phyloP scores from a whole-genome alignment of 1,139 yeast genomes.

The Candida gigantensis region DNA sequence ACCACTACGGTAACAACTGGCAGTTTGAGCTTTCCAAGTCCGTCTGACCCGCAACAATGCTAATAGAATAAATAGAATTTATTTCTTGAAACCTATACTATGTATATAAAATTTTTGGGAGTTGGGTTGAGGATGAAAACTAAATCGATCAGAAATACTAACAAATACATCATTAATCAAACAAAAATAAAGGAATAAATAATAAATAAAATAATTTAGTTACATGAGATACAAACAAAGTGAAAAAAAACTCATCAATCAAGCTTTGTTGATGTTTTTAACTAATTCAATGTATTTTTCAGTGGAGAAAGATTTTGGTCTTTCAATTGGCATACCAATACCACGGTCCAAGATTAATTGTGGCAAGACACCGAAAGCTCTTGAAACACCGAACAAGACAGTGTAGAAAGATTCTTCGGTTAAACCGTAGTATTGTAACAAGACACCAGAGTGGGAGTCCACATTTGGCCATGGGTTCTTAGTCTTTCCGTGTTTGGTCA shows the following conservation, averaged over 20 bases:
- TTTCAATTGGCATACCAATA: conserved; percentile 92
- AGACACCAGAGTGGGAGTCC: conserved; percentile 96
- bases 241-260: too few relatives aligned
- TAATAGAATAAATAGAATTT: too few relatives aligned
- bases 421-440: conserved; percentile 95
- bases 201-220: neutral
- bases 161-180: conserved; percentile 2
- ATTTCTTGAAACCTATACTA: too few relatives aligned
- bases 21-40: too few relatives aligned
- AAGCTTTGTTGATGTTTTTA: conserved; percentile 35
- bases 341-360: conserved; percentile 97
- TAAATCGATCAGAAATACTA: neutral
- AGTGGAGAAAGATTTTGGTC: conserved; percentile 94
- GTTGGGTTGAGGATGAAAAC: too few relatives aligned
- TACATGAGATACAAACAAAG: neutral
- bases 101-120: too few relatives aligned
- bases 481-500: conserved; percentile 96
- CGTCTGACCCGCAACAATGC: too few relatives aligned
- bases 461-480: conserved; percentile 99
- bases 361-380: conserved; percentile 97
- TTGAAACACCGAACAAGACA: conserved; percentile 95
- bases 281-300: conserved; percentile 66
- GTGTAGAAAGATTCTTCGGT: conserved; percentile 96
- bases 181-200: too few relatives aligned
- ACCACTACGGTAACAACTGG: too few relatives aligned